phyloP scores from a whole-genome alignment of 2,329 filamentous ascomycete species.

The Aspergillus vadensis region DNA sequence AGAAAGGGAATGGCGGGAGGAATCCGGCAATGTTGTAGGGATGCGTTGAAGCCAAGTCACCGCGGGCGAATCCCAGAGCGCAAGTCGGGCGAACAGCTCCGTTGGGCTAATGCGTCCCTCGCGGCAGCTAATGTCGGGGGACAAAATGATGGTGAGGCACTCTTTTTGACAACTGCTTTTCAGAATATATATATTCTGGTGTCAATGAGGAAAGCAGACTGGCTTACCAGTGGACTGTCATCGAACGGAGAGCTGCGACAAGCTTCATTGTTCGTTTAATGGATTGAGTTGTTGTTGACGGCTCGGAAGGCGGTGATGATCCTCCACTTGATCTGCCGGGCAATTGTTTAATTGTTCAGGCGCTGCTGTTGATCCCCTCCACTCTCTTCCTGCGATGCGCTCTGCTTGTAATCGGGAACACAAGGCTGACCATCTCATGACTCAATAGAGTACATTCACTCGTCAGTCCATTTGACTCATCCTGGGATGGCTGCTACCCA shows the following conservation, averaged over 20 bases:
- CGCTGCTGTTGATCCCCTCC: background rate
- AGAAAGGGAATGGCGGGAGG: background rate
- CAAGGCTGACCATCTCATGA: background rate
- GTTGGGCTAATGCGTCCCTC: background rate
- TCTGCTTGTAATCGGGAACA: background rate
- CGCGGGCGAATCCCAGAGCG: conserved; percentile 20
- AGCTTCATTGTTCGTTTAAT: background rate
- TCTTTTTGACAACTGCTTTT: background rate
- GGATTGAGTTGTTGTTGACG: background rate
- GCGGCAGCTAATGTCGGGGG: background rate
- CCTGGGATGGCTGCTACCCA: background rate
- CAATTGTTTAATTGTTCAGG: background rate
- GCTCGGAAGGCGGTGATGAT: background rate
- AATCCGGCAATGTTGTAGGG: background rate
- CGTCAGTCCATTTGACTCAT: background rate
- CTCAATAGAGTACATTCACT: background rate
- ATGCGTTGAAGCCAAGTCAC: conserved; percentile 18
- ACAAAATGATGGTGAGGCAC: background rate
- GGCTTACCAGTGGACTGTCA: background rate
- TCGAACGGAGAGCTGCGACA: background rate
- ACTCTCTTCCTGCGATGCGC: background rate
- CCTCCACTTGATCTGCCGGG: background rate
- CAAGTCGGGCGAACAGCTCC: conserved; percentile 7
- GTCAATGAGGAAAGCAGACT: background rate
- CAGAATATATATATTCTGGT: background rate